Conservation (phyloP, 2,329 filamentous ascomycete species). For the Sordariomycetes sp. region DNA sequence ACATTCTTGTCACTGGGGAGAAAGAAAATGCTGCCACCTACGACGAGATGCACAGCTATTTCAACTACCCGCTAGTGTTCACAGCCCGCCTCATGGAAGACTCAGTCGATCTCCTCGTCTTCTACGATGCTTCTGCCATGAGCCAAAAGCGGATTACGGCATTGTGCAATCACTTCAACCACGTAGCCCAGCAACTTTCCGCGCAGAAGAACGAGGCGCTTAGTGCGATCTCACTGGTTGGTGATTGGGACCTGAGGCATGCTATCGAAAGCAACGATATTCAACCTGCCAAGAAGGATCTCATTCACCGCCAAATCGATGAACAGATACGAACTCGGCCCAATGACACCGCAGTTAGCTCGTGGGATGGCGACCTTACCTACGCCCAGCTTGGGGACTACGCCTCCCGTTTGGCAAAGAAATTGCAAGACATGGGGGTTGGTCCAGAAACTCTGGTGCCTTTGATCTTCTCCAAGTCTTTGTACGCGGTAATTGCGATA, state of each 20-base stretch:
- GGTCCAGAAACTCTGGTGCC: no score
- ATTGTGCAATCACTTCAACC: constrained; percentile 7
- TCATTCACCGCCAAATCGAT: not conserved
- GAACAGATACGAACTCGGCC: constrained; percentile 10
- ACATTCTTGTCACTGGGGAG: not conserved
- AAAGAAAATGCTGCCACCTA: not conserved
- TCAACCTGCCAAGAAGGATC: not conserved
- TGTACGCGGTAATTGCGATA: no score
- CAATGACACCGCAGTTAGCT: constrained; percentile 24
- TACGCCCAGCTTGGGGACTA: not conserved
- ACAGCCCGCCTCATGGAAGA: constrained; percentile 1
- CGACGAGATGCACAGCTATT: constrained; percentile 18
- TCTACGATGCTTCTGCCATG: constrained; percentile 5
- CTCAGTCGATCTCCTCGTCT: constrained; percentile 1
- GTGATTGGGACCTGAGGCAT: constrained; percentile 1
- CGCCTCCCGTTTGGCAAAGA: no score
- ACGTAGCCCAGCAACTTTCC: constrained; percentile 7
- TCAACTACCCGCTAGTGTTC: constrained; percentile 6
- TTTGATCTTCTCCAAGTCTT: no score
- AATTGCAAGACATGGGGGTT: no score
- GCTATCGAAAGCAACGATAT: not conserved
- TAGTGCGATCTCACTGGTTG: not conserved
- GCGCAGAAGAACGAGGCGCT: constrained; percentile 1
- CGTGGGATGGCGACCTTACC: constrained; percentile 27
- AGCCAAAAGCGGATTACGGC: constrained; percentile 4